Evolutionary conservation across 2,329 filamentous ascomycete species (phyloP).

Genomic region (Sporothrix euskadiensis): DNA sequence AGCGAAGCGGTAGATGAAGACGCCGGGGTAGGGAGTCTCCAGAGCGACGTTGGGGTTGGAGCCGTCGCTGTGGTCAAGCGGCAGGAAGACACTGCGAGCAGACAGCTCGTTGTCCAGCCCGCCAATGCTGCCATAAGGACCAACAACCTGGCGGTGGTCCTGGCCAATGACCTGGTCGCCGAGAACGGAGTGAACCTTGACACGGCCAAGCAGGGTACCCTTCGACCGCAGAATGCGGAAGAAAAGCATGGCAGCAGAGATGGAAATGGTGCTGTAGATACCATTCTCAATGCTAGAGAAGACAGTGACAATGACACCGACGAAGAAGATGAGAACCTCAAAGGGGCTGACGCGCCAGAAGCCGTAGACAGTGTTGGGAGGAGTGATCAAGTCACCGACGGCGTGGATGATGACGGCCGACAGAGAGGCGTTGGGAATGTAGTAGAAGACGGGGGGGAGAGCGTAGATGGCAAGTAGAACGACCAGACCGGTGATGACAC

Average conservation of each 20-base stretch:
- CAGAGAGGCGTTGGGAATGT: slow-evolving; percentile 71
- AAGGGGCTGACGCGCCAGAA: slow-evolving; percentile 93
- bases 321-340: slow-evolving; percentile 89
- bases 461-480: slow-evolving; percentile 78
- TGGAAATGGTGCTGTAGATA: slow-evolving; percentile 80
- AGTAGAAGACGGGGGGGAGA: slow-evolving; percentile 75
- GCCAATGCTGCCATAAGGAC: slow-evolving; percentile 58
- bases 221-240: slow-evolving; percentile 81
- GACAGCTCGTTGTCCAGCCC: slow-evolving; percentile 48
- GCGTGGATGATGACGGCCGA: slow-evolving; percentile 81
- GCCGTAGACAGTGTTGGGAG: slow-evolving; percentile 86
- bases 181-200: slow-evolving; percentile 80
- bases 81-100: slow-evolving; percentile 79
- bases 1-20: slow-evolving; percentile 94
- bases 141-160: slow-evolving; percentile 50
- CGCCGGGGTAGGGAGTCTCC: slow-evolving; percentile 80
- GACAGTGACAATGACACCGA: slow-evolving; percentile 85
- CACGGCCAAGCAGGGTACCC: slow-evolving; percentile 79
- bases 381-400: slow-evolving; percentile 80
- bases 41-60: slow-evolving; percentile 82
- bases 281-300: slow-evolving; percentile 89
- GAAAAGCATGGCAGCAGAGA: slow-evolving; percentile 75
- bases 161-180: slow-evolving; percentile 71
- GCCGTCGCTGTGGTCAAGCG: slow-evolving; percentile 82
- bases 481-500: slow-evolving; percentile 74